Conservation (phyloP, 1,284 basidiomycete species). For the Kalmanozyma brasiliensis region DNA sequence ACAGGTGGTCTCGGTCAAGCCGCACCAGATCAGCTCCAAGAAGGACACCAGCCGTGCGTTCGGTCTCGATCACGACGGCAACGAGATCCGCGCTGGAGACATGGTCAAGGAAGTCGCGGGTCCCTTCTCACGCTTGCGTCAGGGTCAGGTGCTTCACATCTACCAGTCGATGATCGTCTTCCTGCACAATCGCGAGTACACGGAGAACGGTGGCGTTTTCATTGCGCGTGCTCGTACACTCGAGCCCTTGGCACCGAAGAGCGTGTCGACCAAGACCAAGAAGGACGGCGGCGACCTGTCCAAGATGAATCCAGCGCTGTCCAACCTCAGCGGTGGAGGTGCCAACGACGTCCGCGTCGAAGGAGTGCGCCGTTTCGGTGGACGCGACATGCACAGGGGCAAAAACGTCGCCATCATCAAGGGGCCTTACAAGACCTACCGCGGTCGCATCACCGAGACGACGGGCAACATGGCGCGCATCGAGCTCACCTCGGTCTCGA, state of each 20-base stretch:
- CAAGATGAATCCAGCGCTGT: slow-evolving; percentile 91
- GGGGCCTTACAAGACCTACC: slow-evolving; percentile 89
- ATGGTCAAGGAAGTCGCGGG: slow-evolving; percentile 93
- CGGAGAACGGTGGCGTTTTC: slow-evolving; percentile 93
- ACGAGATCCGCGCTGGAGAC: slow-evolving; percentile 80
- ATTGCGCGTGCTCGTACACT: slow-evolving; percentile 74
- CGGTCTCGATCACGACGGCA: slow-evolving; percentile 88
- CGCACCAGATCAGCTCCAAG: slow-evolving; percentile 89
- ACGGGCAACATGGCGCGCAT: slow-evolving; percentile 88
- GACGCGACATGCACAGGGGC: slow-evolving; percentile 81
- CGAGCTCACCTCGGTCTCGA: slow-evolving; percentile 89
- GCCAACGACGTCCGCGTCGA: slow-evolving; percentile 55
- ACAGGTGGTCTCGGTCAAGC: slow-evolving; percentile 82
- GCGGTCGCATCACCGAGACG: slow-evolving; percentile 93
- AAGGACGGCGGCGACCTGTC: slow-evolving; percentile 76
- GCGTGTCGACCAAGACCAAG: slow-evolving; percentile 60
- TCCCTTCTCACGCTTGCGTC: slow-evolving; percentile 78
- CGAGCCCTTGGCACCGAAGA: slow-evolving; percentile 78
- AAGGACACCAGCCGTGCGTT: slow-evolving; percentile 84
- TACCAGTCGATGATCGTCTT: slow-evolving; percentile 95
- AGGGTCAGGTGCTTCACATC: slow-evolving; percentile 91
- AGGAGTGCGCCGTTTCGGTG: slow-evolving; percentile 47
- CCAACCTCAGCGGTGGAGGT: slow-evolving; percentile 50
- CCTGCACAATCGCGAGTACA: slow-evolving; percentile 88
- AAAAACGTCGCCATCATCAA: slow-evolving; percentile 82